Conservation (phyloP, 2,329 filamentous ascomycete genomes). For the Epichloe sibirici region DNA sequence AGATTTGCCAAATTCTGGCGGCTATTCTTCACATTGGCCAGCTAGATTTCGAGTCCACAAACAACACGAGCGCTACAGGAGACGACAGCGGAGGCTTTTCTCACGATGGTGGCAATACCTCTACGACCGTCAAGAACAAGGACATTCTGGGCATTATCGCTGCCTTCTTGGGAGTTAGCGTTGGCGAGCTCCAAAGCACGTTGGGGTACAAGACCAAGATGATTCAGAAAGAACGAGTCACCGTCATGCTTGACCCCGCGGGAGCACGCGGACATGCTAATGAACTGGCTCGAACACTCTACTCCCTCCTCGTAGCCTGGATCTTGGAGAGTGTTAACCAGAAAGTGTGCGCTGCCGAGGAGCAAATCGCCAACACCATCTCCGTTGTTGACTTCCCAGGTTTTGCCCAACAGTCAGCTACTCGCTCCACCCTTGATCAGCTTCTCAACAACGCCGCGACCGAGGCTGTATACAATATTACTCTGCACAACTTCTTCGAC, state of each 20-base stretch:
- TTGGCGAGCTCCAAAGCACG: slow-evolving; percentile 71
- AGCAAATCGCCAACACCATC: slow-evolving; percentile 82
- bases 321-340: slow-evolving; percentile 91
- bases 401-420: slow-evolving; percentile 74
- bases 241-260: slow-evolving; percentile 88
- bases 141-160: slow-evolving; percentile 77
- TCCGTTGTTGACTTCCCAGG: slow-evolving; percentile 95
- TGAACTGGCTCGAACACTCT: slow-evolving; percentile 83
- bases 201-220: slow-evolving; percentile 96
- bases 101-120: slow-evolving; percentile 77
- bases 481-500: slow-evolving; percentile 91
- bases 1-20: slow-evolving; percentile 90
- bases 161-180: slow-evolving; percentile 83
- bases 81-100: slow-evolving; percentile 96
- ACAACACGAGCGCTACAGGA: slow-evolving; percentile 63
- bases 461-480: slow-evolving; percentile 86
- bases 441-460: slow-evolving; percentile 89
- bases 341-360: slow-evolving; percentile 73
- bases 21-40: slow-evolving; percentile 95
- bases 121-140: slow-evolving; percentile 87
- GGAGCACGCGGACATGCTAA: slow-evolving; percentile 88
- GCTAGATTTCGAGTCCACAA: slow-evolving; percentile 78
- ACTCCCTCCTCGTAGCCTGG: slow-evolving; percentile 86
- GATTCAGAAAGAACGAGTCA: slow-evolving; percentile 91
- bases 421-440: slow-evolving; percentile 78